Conservation (phyloP, 2,329 filamentous ascomycete species). For the Colletotrichum cordylinicola region DNA sequence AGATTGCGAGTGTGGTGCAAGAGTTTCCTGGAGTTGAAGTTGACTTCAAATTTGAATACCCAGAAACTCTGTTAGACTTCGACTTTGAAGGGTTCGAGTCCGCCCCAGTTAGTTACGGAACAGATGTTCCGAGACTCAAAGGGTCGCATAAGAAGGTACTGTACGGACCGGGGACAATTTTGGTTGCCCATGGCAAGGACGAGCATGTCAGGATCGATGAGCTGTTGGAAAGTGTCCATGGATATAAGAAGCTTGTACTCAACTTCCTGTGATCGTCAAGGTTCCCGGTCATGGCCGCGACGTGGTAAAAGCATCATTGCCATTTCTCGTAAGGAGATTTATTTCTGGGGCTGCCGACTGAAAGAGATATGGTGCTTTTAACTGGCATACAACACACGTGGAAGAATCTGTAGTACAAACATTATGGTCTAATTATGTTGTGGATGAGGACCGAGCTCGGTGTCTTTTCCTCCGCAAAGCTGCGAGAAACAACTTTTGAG, state of each 20-base stretch:
- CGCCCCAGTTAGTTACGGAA: constrained; percentile 22
- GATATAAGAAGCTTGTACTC: background rate
- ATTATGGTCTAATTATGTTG: too few relatives aligned
- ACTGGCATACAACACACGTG: too few relatives aligned
- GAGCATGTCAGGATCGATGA: background rate
- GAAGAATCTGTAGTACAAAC: rapidly evolving
- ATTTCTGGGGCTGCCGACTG: too few relatives aligned
- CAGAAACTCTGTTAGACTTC: constrained; percentile 18
- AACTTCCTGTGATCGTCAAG: background rate
- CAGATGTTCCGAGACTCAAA: constrained; percentile 22
- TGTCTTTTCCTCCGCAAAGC: too few relatives aligned
- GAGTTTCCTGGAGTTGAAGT: constrained; percentile 11
- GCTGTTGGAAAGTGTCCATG: background rate
- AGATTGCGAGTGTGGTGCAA: background rate
- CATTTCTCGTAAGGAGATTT: too few relatives aligned
- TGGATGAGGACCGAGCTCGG: too few relatives aligned
- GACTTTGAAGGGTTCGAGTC: constrained; percentile 19
- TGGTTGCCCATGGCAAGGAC: constrained; percentile 19
- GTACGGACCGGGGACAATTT: constrained; percentile 25
- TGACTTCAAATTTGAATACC: constrained; percentile 14
- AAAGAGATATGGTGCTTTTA: too few relatives aligned
- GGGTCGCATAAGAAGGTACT: constrained; percentile 23
- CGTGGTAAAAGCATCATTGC: too few relatives aligned
- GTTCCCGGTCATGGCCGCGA: too few relatives aligned
- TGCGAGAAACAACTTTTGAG: too few relatives aligned